A percentile compares a stretch with the other conserved stretches of the same genome.
phyloP scores from a whole-genome alignment of 2,329 filamentous ascomycete genomes.

The Albophoma yamanashiensis region DNA sequence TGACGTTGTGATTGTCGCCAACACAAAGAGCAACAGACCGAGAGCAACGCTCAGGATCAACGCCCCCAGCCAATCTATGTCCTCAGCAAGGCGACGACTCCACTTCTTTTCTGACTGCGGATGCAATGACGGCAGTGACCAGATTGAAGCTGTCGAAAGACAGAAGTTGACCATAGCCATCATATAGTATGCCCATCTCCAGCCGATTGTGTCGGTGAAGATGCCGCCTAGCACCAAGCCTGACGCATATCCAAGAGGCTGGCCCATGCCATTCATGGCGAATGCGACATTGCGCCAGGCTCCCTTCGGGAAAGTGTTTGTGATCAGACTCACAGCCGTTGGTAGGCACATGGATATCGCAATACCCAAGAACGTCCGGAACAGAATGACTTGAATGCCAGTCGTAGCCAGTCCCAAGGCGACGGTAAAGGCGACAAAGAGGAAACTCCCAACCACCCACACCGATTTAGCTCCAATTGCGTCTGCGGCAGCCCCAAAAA shows the following conservation, averaged over 20 bases:
- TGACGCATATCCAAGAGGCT: conserved; percentile 35
- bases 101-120: conserved; percentile 12
- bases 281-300: conserved; percentile 29
- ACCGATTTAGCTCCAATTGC: conserved; percentile 22
- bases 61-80: conserved; percentile 45
- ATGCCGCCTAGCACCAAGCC: conserved; percentile 39
- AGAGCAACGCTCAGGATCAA: conserved; percentile 31
- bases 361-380: conserved; percentile 22
- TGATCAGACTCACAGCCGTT: conserved; percentile 24
- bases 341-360: conserved; percentile 27
- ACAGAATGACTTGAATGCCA: conserved; percentile 24
- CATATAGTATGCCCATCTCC: conserved; percentile 34
- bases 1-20: conserved; percentile 31
- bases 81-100: conserved; percentile 16
- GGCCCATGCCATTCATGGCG: conserved; percentile 31
- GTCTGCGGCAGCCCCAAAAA: conserved; percentile 26
- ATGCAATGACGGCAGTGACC: conserved; percentile 19
- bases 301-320: conserved; percentile 24
- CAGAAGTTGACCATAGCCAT: conserved; percentile 23
- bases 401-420: conserved; percentile 21
- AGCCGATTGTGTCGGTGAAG: conserved; percentile 34
- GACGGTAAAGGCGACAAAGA: conserved; percentile 21
- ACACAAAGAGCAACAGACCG: conserved; percentile 38
- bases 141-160: conserved; percentile 24
- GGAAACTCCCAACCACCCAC: conserved; percentile 21